Evolutionary conservation across 1,284 basidiomycete species (phyloP), one percentile per base, ranked within the genome.

Genomic region (Meira nashicola): DNA sequence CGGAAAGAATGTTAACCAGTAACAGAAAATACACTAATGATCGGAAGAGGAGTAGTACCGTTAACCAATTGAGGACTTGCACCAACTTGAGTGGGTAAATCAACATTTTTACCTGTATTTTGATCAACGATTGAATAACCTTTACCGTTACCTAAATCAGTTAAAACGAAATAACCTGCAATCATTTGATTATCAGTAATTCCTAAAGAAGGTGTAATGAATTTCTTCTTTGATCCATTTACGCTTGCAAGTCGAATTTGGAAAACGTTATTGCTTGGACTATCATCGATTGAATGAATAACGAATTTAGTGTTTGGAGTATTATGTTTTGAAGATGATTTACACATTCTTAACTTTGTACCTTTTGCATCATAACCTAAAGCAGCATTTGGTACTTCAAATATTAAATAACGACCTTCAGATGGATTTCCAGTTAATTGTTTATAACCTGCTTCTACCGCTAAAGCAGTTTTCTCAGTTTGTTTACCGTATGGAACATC

Each of bases 331-430:
- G 44, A 21, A 39, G 39, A 17, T 0, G 39, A 38, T 14, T 54
- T 28, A 2, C 21, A 39, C 17, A 55, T n/a, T 23, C 46, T 8
- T 4, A 64, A 41, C 41, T 41, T 53, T n/a, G 47, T 50, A 12
- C 15, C 15, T n/a, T 39, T n/a, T 38, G 15, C 33, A 1, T 23
- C 3, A 37, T 44, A 23, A 14, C 44, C 21, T 12, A 74, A 63
- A 15, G 71, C 71, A 9, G 52, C 15, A 17, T 58, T 51, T 37
- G 47, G 28, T 1, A 59, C 50, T 49, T 74, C 71, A 43, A 74
- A 65, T 25, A 59, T 58, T 11, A 62, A 64, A 55, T 51, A 73
- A 17, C 68, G 71, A 19, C 71, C 71, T 59, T 73, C 71, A 41
- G 67, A 66, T 10, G 65, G 61, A 12, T 57, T 60, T 12, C 71